Percentiles rank a stretch among this genome's conserved stretches.
Conservation (phyloP, 345 rosid species). For the Clausena lansium region DNA sequence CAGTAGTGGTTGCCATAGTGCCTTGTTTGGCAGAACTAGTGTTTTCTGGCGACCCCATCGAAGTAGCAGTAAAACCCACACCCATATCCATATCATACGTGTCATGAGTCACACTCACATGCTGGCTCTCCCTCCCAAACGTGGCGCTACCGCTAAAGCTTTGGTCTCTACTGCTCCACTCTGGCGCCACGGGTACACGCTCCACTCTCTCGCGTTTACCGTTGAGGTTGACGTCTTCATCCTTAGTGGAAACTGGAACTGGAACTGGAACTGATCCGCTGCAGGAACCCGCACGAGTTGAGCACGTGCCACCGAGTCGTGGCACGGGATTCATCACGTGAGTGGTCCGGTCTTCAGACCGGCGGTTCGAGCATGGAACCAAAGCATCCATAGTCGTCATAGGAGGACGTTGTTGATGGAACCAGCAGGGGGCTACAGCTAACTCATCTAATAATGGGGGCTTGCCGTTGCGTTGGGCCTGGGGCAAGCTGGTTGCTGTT, state of each 20-base stretch:
- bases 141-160: conserved; percentile 65
- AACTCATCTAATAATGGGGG: not conserved
- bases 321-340: conserved; percentile 24
- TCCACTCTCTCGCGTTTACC: conserved; percentile 39
- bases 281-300: conserved; percentile 63
- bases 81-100: conserved; percentile 44
- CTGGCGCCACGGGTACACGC: conserved; percentile 40
- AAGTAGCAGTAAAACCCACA: conserved; percentile 53
- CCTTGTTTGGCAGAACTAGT: conserved; percentile 36
- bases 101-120: conserved; percentile 46
- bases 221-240: conserved; percentile 11
- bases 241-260: conserved; percentile 4
- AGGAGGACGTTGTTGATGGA: conserved; percentile 32
- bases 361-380: conserved; percentile 58
- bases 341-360: conserved; percentile 17
- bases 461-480: too few relatives aligned
- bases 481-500: conserved; percentile 56
- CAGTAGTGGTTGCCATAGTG: conserved; percentile 35
- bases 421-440: conserved; percentile 25
- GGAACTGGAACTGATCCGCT: conserved; percentile 24
- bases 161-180: conserved; percentile 62
- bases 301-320: conserved; percentile 24
- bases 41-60: conserved; percentile 53
- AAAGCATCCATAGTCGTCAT: conserved; percentile 66
- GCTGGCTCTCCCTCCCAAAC: conserved; percentile 44